Percentiles rank a stretch among this genome's conserved stretches.
Evolutionary conservation across 225 moss, liverwort and hornwort species (phyloP).

Genomic region (Sphagnum tenellum): DNA sequence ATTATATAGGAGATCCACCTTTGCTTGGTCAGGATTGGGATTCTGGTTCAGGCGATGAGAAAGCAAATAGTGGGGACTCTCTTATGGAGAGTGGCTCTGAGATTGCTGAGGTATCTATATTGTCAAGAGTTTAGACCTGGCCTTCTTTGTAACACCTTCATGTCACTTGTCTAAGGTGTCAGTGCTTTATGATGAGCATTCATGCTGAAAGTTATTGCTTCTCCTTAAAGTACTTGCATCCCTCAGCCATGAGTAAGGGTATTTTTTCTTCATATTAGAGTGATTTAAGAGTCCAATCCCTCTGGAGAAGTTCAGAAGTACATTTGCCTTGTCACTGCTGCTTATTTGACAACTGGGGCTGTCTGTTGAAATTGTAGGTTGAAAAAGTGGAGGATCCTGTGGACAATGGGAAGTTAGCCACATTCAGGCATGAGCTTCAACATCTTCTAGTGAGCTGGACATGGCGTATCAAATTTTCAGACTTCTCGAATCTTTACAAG

Average conservation of each 20-base stretch:
- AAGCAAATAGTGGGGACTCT: conserved; percentile 22
- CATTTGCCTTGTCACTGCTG: too few species aligned
- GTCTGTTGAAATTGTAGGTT: conserved; percentile 24
- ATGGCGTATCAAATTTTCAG: conserved; percentile 38
- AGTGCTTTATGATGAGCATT: neutral
- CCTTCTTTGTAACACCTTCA: neutral
- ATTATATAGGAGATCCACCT: conserved; percentile 33
- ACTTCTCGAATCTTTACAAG: conserved; percentile 32
- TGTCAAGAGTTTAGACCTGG: neutral
- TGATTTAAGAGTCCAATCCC: neutral
- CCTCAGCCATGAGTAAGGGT: neutral
- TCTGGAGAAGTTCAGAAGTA: too few species aligned
- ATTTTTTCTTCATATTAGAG: neutral
- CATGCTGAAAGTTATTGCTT: neutral
- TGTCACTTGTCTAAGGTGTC: neutral
- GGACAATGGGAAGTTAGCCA: conserved; percentile 22
- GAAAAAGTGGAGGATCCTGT: conserved; percentile 41
- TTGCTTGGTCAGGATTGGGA: conserved; percentile 26
- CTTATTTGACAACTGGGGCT: neutral
- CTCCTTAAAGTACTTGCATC: neutral
- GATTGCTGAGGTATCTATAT: conserved; percentile 30
- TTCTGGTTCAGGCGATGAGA: conserved; percentile 42
- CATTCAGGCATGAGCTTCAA: conserved; percentile 61
- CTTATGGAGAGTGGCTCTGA: conserved; percentile 28
- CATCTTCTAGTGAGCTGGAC: conserved; percentile 74